Conservation (phyloP, 306 rosid genomes). For the Lathyrus aphaca region DNA sequence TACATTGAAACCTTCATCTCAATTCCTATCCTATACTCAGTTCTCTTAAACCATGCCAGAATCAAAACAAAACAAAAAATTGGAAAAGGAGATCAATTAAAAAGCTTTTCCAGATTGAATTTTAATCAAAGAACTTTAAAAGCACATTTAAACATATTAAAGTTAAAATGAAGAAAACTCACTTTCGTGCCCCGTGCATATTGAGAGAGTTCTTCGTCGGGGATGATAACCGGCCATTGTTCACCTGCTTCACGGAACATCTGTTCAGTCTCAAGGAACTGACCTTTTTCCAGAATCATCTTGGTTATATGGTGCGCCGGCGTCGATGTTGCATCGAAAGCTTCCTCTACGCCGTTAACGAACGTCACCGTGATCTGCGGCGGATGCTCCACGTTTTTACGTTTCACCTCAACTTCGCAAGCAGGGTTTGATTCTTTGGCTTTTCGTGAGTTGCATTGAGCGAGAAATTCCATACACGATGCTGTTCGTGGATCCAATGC, state of each 20-base stretch:
- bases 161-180: constrained; percentile 13
- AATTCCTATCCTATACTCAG: too few species aligned
- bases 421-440: constrained; percentile 89
- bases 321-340: constrained; percentile 75
- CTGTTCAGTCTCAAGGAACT: constrained; percentile 70
- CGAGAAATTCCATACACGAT: constrained; percentile 89
- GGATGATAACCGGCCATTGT: constrained; percentile 79
- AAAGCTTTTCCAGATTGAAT: too few species aligned
- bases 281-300: constrained; percentile 86
- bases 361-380: constrained; percentile 90
- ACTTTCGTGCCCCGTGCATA: constrained; percentile 69
- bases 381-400: constrained; percentile 71
- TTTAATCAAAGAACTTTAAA: too few species aligned
- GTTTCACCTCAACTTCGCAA: constrained; percentile 80
- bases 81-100: too few species aligned
- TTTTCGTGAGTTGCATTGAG: constrained; percentile 88
- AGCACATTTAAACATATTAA: too few species aligned
- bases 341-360: constrained; percentile 77
- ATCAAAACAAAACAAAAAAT: too few species aligned
- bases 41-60: too few species aligned
- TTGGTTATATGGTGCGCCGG: constrained; percentile 72
- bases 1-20: too few species aligned
- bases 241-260: constrained; percentile 90
- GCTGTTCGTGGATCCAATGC: constrained; percentile 91
- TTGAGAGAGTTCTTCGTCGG: constrained; percentile 64